Percentiles rank a stretch among this genome's conserved stretches.
Evolutionary conservation across 2,329 filamentous ascomycete species (phyloP).

Genomic region (Curvularia spicifera): DNA sequence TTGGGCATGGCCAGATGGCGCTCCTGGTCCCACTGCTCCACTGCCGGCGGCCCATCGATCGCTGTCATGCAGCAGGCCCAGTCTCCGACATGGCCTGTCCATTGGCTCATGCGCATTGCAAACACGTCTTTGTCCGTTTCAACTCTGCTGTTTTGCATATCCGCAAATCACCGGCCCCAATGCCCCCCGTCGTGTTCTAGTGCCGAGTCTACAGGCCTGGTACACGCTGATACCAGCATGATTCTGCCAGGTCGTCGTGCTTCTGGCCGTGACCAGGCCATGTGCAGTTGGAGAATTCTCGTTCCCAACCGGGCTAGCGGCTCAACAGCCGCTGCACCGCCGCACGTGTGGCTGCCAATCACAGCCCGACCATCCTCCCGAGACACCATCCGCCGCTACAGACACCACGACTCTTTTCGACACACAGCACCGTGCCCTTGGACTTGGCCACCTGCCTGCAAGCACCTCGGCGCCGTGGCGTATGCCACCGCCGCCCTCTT

Average conservation of each 20-base stretch:
- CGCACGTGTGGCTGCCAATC: slow-evolving; percentile 28
- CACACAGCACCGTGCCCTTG: too few species aligned
- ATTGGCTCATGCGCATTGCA: slow-evolving; percentile 1
- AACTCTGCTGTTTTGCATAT: slow-evolving; percentile 22
- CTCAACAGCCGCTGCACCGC: slow-evolving; percentile 43
- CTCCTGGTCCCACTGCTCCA: background rate
- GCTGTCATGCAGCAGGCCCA: background rate
- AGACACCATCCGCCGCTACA: background rate
- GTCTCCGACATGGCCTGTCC: background rate
- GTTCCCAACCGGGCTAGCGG: background rate
- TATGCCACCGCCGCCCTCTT: too few species aligned
- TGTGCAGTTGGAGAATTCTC: background rate
- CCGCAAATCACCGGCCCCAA: background rate
- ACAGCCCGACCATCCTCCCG: slow-evolving; percentile 8
- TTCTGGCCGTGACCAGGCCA: slow-evolving; percentile 11
- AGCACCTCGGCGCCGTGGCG: too few species aligned
- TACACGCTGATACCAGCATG: too few species aligned
- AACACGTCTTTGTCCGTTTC: background rate
- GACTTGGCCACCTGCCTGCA: background rate
- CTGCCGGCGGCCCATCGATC: background rate
- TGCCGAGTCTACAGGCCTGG: too few species aligned
- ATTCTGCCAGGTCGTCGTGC: too few species aligned
- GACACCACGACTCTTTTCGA: background rate
- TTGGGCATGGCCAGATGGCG: background rate
- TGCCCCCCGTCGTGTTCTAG: too few species aligned